Conservation (phyloP, 352 stramenopile genomes). For the Phytophthora lateralis region DNA sequence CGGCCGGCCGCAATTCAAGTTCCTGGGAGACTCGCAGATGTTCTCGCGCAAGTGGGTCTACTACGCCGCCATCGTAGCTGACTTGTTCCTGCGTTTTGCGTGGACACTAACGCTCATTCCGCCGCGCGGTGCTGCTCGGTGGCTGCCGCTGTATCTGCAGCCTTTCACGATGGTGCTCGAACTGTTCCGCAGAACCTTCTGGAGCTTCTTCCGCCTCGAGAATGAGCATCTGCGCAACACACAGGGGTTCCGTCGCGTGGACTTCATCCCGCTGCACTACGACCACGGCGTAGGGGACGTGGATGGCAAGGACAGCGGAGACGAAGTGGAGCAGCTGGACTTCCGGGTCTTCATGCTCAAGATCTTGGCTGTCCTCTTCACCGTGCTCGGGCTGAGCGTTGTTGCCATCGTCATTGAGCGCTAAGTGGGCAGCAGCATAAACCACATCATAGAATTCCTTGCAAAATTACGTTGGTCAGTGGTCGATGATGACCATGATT, state of each 20-base stretch:
- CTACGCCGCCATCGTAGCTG: constrained; percentile 75
- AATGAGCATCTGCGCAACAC: constrained; percentile 90
- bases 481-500: background rate
- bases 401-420: constrained; percentile 56
- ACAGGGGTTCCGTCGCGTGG: constrained; percentile 78
- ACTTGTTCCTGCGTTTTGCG: constrained; percentile 83
- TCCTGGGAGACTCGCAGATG: constrained; percentile 84
- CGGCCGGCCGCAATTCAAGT: constrained; percentile 76
- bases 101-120: constrained; percentile 86
- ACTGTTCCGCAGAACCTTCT: constrained; percentile 85
- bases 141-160: constrained; percentile 80
- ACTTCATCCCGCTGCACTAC: constrained; percentile 88
- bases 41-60: constrained; percentile 84
- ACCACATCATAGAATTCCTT: background rate
- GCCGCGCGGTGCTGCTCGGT: constrained; percentile 54
- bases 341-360: constrained; percentile 55
- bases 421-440: constrained; percentile 2
- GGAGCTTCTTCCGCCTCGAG: constrained; percentile 87
- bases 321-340: constrained; percentile 48
- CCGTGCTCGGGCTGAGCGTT: constrained; percentile 55
- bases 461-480: no score
- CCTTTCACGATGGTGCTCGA: constrained; percentile 88
- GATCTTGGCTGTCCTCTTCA: constrained; percentile 53
- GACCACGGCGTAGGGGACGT: constrained; percentile 70
- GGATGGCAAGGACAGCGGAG: constrained; percentile 37